phyloP scores from a whole-genome alignment of 2,329 filamentous ascomycete genomes.

The Nemania diffusa region DNA sequence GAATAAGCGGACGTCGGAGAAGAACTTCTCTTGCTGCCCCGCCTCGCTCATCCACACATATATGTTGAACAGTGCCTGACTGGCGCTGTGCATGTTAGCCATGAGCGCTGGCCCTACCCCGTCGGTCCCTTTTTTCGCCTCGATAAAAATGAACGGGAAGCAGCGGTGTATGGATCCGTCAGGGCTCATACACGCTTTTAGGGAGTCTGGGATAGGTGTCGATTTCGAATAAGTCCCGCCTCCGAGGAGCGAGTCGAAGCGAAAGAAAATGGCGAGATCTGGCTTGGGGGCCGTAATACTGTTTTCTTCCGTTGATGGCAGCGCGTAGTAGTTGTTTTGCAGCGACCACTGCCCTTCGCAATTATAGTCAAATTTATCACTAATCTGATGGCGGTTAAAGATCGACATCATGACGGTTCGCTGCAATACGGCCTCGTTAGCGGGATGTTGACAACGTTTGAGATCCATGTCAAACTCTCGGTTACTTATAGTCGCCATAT shows the following conservation, averaged over 20 bases:
- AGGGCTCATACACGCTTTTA: conserved; percentile 8
- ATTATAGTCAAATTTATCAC: conserved; percentile 11
- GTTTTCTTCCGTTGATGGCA: conserved; percentile 6
- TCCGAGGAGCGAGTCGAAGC: conserved; percentile 1
- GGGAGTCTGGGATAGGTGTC: background rate
- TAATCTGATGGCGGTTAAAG: conserved; percentile 6
- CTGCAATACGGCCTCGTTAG: conserved; percentile 15
- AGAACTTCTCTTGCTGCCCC: background rate
- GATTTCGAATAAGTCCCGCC: background rate
- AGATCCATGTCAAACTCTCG: conserved; percentile 11
- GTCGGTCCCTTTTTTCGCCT: conserved; percentile 2
- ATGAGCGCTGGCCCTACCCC: background rate
- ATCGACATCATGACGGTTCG: conserved; percentile 24
- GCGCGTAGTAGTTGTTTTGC: background rate
- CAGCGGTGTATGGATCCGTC: background rate
- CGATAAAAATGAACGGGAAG: conserved; percentile 18
- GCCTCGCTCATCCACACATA: conserved; percentile 11
- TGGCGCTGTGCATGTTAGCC: conserved; percentile 20
- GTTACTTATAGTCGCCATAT: background rate
- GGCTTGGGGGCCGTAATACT: background rate
- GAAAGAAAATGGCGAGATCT: conserved; percentile 24
- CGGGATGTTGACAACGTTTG: background rate
- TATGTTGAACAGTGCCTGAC: conserved; percentile 18
- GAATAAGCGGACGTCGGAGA: conserved; percentile 16
- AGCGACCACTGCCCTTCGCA: conserved; percentile 12